These are phyloP conservation scores for Byssoonygena ceratinophila DNA, from an alignment of 2,329 filamentous ascomycete genomes.

Conservation along the genomic window DNA sequence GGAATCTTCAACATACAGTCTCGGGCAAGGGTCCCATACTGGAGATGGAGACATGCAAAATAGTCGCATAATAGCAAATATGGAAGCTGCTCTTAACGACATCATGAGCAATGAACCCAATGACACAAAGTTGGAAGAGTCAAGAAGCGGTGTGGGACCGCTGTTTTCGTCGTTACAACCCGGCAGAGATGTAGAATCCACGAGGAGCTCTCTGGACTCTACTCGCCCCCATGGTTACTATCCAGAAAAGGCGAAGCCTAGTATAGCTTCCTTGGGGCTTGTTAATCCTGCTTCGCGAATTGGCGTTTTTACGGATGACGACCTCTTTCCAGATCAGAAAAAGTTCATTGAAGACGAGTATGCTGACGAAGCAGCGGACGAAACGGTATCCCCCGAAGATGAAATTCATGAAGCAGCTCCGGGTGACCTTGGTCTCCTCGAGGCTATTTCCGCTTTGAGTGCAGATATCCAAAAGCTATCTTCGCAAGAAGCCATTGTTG, in stretches of 20 bases:
- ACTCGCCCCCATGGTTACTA: conserved; percentile 36
- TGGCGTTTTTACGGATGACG: conserved; percentile 86
- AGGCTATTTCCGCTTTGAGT: conserved; percentile 81
- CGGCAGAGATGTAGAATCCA: conserved; percentile 49
- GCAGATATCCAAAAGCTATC: conserved; percentile 81
- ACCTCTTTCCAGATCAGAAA: conserved; percentile 73
- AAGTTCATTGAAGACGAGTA: conserved; percentile 78
- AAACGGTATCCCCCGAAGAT: conserved; percentile 55
- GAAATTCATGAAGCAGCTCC: conserved; percentile 90
- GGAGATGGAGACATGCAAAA: conserved; percentile 50
- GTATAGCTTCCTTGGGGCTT: conserved; percentile 78
- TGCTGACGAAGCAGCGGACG: conserved; percentile 55
- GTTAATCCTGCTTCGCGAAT: conserved; percentile 79
- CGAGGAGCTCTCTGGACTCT: conserved; percentile 52
- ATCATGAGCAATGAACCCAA: conserved; percentile 80
- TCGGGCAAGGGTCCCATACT: conserved; percentile 59
- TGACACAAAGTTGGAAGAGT: conserved; percentile 41
- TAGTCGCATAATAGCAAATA: conserved; percentile 73
- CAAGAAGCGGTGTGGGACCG: conserved; percentile 25
- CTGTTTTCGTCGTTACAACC: conserved; percentile 43
- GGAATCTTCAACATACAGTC: conserved; percentile 64
- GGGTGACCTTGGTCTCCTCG: conserved; percentile 82
- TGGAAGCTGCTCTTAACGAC: conserved; percentile 82
- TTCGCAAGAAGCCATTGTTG: conserved; percentile 80
- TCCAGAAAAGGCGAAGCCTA: conserved; percentile 57